Base-by-base conservation (phyloP, 345 rosid species). In the Gossypium herbaceum region DNA sequence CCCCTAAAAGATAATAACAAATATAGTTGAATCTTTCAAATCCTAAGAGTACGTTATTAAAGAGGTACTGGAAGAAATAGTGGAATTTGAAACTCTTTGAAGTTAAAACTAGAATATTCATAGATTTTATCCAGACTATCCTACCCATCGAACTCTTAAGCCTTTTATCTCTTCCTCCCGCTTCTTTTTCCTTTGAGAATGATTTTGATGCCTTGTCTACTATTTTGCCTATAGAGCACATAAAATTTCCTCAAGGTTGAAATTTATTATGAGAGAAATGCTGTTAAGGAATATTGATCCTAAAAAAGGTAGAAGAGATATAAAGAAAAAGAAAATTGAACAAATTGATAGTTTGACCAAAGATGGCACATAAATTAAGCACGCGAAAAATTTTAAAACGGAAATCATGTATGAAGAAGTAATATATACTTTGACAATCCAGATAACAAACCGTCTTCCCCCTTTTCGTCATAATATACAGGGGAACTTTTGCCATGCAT, bases 401-500 rank as follows among this genome's bases (percentile, higher is more conserved):
- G 17, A 17, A 29, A 24, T 29, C 12, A 20, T 27, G 43, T 48
- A 44, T 17, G 68, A 50, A 74, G 69, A 52, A 72, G 20, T 19
- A 44, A 43, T 13, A 66, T 86, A 22, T 92, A 96, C 98, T 93
- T 96, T 27, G 97, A 62, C 68, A 96, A 83, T 61, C 98, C 98
- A 58, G 88, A 8, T 51, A 93, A 88, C 77, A 96, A 80, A 16
- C 97, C 93, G 61, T 89, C 92, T 85, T 92, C 94, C 64, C 92
- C 98, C 84, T 89, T 89, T 85, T 96, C 98, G 51, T 91, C 92
- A 78, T 92, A 90, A 79, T 88, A 82, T 9, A 93, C 97, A 76
- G 72, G 97, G 45, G 98, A 96, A 84, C 97, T 85, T 87, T 93
- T 96, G 48, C 99, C 98, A 80, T 96, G 99, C 97, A 96, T 79